A percentile compares a stretch with the other conserved stretches of the same genome.
These are phyloP conservation scores for Geosmithia putterillii DNA, from an alignment of 2,329 filamentous ascomycete genomes.

Conservation along the genomic window DNA sequence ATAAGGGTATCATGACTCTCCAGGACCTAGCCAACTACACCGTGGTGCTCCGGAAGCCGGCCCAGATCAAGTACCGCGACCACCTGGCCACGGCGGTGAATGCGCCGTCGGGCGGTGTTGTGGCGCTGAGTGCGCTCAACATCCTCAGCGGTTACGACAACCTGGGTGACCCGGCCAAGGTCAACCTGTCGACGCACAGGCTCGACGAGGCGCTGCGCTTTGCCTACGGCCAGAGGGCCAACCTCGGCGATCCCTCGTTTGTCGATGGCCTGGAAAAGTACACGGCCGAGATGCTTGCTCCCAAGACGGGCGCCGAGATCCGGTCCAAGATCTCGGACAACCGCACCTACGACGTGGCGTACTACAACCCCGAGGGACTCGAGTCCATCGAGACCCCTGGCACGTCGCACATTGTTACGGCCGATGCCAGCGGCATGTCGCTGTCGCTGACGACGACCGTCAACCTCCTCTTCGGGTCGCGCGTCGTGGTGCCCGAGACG, in stretches of 20 bases:
- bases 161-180: constrained; percentile 42
- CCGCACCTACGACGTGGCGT: constrained; percentile 22
- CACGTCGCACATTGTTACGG: constrained; percentile 54
- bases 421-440: constrained; percentile 58
- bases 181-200: constrained; percentile 57
- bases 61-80: constrained; percentile 53
- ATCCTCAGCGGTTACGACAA: constrained; percentile 58
- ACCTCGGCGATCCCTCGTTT: constrained; percentile 68
- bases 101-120: constrained; percentile 62
- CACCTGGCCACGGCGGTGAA: constrained; percentile 55
- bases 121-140: constrained; percentile 63
- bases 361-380: constrained; percentile 31
- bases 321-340: constrained; percentile 31
- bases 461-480: constrained; percentile 69
- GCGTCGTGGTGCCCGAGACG: constrained; percentile 67
- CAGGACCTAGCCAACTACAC: constrained; percentile 63
- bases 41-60: constrained; percentile 47
- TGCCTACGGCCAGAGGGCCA: constrained; percentile 60
- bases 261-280: constrained; percentile 46
- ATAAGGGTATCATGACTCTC: constrained; percentile 66
- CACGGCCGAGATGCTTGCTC: constrained; percentile 55
- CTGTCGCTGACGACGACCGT: constrained; percentile 71
- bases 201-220: constrained; percentile 79
- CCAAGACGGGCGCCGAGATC: constrained; percentile 39
- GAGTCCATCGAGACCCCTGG: constrained; percentile 48